Evolutionary conservation across 768 basidiomycete species (phyloP).

Genomic region (Hygrocybe coccinea): DNA sequence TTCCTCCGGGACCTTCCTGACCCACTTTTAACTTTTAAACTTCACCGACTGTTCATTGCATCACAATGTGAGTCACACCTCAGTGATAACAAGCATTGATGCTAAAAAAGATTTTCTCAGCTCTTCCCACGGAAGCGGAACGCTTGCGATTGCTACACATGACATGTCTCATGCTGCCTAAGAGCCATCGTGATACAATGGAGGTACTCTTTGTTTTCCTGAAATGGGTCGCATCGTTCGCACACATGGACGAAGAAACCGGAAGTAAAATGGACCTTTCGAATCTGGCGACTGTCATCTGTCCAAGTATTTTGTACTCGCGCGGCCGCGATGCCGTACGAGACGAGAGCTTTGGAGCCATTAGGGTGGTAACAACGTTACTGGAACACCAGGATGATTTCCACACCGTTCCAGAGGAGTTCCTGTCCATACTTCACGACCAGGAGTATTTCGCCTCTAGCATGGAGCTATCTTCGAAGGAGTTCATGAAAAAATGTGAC

Average conservation of each 20-base stretch:
- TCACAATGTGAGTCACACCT: slow-evolving; percentile 67
- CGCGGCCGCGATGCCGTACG: slow-evolving; percentile 78
- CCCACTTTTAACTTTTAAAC: slow-evolving; percentile 89
- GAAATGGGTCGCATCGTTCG: slow-evolving; percentile 99
- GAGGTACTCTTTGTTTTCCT: slow-evolving; percentile 97
- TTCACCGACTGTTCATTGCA: slow-evolving; percentile 83
- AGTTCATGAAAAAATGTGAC: slow-evolving; percentile 93
- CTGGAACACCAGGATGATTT: slow-evolving; percentile 94
- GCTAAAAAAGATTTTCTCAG: slow-evolving; percentile 38
- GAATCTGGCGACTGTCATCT: slow-evolving; percentile 95
- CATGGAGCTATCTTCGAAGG: slow-evolving; percentile 87
- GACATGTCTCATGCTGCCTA: slow-evolving; percentile 80
- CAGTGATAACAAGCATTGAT: slow-evolving; percentile 1
- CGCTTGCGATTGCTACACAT: slow-evolving; percentile 82
- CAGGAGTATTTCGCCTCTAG: slow-evolving; percentile 88
- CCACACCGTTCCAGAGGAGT: slow-evolving; percentile 90
- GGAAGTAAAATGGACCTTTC: slow-evolving; percentile 97
- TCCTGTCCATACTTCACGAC: slow-evolving; percentile 79
- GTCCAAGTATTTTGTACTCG: slow-evolving; percentile 95
- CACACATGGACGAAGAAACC: slow-evolving; percentile 94
- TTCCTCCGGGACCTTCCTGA: slow-evolving; percentile 96
- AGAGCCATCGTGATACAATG: slow-evolving; percentile 93
- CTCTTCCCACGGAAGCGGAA: slow-evolving; percentile 66
- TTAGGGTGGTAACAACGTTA: slow-evolving; percentile 78
- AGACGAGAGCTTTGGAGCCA: slow-evolving; percentile 90